Evolutionary conservation across 176 grass and related monocot species (phyloP), one percentile per base, ranked within the genome.

Genomic region (Calamus simplicifolius): DNA sequence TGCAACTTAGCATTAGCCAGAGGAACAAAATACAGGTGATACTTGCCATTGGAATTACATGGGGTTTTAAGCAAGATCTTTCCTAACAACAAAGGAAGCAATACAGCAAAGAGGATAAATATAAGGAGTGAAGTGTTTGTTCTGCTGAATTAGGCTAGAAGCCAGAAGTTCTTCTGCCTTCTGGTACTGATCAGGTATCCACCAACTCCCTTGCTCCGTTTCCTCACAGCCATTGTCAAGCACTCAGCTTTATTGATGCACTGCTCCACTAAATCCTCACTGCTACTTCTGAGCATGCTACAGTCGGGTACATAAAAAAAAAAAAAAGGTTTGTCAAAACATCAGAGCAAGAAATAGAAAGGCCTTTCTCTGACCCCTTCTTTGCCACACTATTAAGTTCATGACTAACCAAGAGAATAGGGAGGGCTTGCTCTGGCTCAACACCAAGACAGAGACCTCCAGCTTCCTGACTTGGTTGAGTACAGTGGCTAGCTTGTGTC

Each of bases 131-230:
- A 23, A 23, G 21, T 23, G 0, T 23, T 23, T 23, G 21, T 23
- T 1, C 21, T 23, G 21, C 21, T 23, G 21, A 23, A 23, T 17
- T 35, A 8, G 30, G 91, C 86, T 30, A 90, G 63, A n/a, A 96
- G 75, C 91, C 91, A 96, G 73, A 96, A 96, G 77, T 90, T 81
- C 86, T 96, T 96, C 73, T 90, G 91, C 86, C 91, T 85, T 79
- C 86, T 73, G 18, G 80, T 90, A 76, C 91, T 90, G 70, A 96
- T 28, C 43, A 96, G 80, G 73, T 96, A 96, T 0, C 91, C 91
- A 3, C 86, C 91, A 1, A 90, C 64, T 73, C 86, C 83, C 18
- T 76, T 84, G 86, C 91, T 84, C 74, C 87, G 86, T 70, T 87
- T 87, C 77, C 74, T 79, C 69, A 96, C 91, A 3, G 91, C 83